Evolutionary conservation across 805 yeast species (phyloP), one percentile per base, ranked within the genome.

Genomic region (Candida rishiriensis): DNA sequence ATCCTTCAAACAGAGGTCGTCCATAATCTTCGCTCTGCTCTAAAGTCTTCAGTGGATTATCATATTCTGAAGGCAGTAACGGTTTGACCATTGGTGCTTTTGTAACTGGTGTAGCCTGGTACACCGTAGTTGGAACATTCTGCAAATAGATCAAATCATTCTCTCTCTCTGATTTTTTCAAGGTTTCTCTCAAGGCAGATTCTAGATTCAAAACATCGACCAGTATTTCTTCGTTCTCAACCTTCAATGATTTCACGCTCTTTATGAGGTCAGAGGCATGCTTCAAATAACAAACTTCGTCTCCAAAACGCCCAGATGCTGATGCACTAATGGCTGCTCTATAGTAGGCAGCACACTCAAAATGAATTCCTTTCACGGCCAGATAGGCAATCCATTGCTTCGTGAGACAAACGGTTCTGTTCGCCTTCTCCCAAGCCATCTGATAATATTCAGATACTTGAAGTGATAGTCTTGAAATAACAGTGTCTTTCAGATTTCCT

Each of bases 81-180:
- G 55, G 52, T 41, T 76, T 76, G 2, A 83, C 88, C 72, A 85
- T 78, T 4, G 75, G 60, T 0, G 80, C 81, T 2, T 75, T 74
- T 2, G 63, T 56, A 3, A 81, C 66, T 0, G 68, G 54, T 0
- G 76, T 68, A 1, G 80, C 52, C 2, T 70, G 66, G 10, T 40
- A 5, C 0, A 56, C 46, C 8, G 51, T 55, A 1, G 49, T 52
- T 0, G 95, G 95, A 0, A 88, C 80, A 1, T 69, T 65, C 46
- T 85, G 82, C 34, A 86, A 64, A 60, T 88, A 87, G 6, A 90
- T 81, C 53, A 88, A 68, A 55, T 88, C 90, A 58, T 89, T 89
- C 51, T 89, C 97, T 51, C 81, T 74, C 50, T 85, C 88, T 0
- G 90, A 78, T 3, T 75, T 68, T 14, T 69, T 63, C 10, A 83